These are phyloP conservation scores for Blastobotrys petasosporus DNA, from an alignment of 1,139 yeast genomes.

Conservation along the genomic window DNA sequence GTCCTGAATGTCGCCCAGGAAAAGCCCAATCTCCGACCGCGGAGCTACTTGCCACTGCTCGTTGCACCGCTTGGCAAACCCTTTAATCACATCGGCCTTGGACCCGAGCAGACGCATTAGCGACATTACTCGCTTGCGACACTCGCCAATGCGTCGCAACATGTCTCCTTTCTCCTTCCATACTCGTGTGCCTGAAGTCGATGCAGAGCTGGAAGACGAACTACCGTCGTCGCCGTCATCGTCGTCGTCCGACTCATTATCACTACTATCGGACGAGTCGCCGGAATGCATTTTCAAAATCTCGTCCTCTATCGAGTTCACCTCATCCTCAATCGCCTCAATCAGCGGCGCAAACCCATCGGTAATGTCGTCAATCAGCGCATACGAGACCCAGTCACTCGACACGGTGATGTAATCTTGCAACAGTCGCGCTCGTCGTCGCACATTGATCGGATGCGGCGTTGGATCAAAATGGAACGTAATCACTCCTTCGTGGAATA, in stretches of 20 bases:
- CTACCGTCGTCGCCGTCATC: constrained; percentile 6
- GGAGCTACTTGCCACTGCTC: constrained; percentile 48
- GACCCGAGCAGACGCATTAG: constrained; percentile 84
- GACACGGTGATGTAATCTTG: constrained; percentile 82
- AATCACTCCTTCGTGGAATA: constrained; percentile 74
- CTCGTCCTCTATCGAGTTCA: constrained; percentile 79
- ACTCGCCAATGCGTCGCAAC: constrained; percentile 79
- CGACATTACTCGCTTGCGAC: constrained; percentile 87
- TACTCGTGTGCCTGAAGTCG: constrained; percentile 2
- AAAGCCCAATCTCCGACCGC: constrained; percentile 46
- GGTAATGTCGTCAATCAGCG: constrained; percentile 86
- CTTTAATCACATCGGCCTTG: constrained; percentile 93
- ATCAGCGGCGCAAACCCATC: constrained; percentile 92
- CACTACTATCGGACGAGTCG: constrained; percentile 4
- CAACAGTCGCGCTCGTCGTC: constrained; percentile 86
- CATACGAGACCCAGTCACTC: constrained; percentile 93
- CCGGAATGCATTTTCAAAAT: constrained; percentile 16
- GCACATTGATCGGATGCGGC: constrained; percentile 75
- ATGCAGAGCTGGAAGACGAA: constrained; percentile 3
- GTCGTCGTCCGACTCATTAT: constrained; percentile 33
- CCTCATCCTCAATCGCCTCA: constrained; percentile 80
- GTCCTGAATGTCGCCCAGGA: constrained; percentile 95
- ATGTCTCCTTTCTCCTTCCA: constrained; percentile 34
- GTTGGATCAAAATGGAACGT: constrained; percentile 84
- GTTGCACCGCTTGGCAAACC: constrained; percentile 95